These are phyloP conservation scores for Plantago elongata DNA, from an alignment of 257 asterid genomes.

Conservation along the genomic window DNA sequence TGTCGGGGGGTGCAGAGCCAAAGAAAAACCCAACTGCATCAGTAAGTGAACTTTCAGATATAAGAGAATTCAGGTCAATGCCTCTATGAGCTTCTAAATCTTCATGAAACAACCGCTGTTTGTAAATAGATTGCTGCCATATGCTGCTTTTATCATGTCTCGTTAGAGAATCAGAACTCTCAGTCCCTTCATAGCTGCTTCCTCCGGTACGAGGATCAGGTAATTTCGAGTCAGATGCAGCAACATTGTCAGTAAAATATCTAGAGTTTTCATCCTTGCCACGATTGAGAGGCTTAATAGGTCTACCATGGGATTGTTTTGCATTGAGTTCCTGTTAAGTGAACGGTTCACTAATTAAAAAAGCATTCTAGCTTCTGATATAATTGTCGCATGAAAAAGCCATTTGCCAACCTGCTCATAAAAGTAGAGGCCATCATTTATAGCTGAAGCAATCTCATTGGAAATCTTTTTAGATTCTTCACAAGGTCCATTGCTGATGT, in stretches of 20 bases:
- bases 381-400: slow-evolving; percentile 18
- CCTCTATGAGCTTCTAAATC: slow-evolving; percentile 43
- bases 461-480: slow-evolving; percentile 53
- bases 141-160: slow-evolving; percentile 54
- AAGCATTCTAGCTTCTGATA: slow-evolving; percentile 10
- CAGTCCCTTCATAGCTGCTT: slow-evolving; percentile 38
- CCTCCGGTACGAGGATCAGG: slow-evolving; percentile 45
- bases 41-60: slow-evolving; percentile 71
- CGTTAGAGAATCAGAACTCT: slow-evolving; percentile 43
- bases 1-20: slow-evolving; percentile 85
- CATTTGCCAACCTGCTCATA: slow-evolving; percentile 77
- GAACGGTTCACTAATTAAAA: slow-evolving; percentile 7
- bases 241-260: slow-evolving; percentile 29
- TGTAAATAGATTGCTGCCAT: slow-evolving; percentile 49
- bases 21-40: slow-evolving; percentile 88
- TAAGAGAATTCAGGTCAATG: slow-evolving; percentile 30
- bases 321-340: slow-evolving; percentile 66
- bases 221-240: slow-evolving; percentile 33
- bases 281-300: slow-evolving; percentile 29
- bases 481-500: slow-evolving; percentile 34
- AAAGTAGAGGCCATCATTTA: slow-evolving; percentile 78
- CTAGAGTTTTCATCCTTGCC: slow-evolving; percentile 46
- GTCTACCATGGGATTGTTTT: slow-evolving; percentile 38
- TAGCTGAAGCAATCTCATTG: slow-evolving; percentile 78
- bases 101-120: slow-evolving; percentile 61